These are phyloP conservation scores for Termitomyces sp. DNA, from an alignment of 768 basidiomycete species.

Conservation along the genomic window DNA sequence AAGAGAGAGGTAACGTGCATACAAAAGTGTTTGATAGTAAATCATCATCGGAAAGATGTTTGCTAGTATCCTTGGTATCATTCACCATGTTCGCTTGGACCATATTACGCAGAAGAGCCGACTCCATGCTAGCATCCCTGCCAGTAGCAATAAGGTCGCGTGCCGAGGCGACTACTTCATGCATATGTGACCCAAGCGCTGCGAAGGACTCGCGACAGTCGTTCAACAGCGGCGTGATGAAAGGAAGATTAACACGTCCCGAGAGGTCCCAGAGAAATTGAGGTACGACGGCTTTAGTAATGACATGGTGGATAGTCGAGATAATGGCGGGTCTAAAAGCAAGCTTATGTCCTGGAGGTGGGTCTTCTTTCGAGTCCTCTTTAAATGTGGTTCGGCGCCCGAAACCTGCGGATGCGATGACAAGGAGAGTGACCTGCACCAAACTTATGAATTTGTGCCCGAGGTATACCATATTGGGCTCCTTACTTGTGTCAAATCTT, in stretches of 20 bases:
- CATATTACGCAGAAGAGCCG: constrained; percentile 40
- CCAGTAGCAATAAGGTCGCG: constrained; percentile 30
- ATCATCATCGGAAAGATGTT: constrained; percentile 39
- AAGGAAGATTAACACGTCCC: constrained; percentile 27
- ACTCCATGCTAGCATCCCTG: constrained; percentile 20
- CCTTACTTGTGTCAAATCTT: constrained; percentile 21
- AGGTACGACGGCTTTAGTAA: constrained; percentile 29
- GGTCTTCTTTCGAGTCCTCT: constrained; percentile 22
- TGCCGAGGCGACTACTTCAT: constrained; percentile 35
- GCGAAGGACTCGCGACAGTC: constrained; percentile 29
- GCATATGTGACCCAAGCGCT: constrained; percentile 36
- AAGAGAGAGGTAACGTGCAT: constrained; percentile 11
- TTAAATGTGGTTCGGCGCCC: constrained; percentile 32
- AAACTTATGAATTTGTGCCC: neutral
- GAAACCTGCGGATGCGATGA: constrained; percentile 39
- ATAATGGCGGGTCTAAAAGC: constrained; percentile 31
- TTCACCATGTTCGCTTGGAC: constrained; percentile 45
- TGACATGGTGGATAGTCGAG: constrained; percentile 24
- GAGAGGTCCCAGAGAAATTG: constrained; percentile 29
- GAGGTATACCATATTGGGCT: constrained; percentile 2
- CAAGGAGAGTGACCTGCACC: constrained; percentile 29
- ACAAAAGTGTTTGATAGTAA: constrained; percentile 48
- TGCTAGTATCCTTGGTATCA: constrained; percentile 21
- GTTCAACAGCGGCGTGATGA: constrained; percentile 27
- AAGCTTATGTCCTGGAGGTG: constrained; percentile 28